A percentile compares a stretch with the other conserved stretches of the same genome.
Evolutionary conservation across 371 early-diverging fungal species (phyloP).

Genomic region (Thermomucor indicae-seudaticae): DNA sequence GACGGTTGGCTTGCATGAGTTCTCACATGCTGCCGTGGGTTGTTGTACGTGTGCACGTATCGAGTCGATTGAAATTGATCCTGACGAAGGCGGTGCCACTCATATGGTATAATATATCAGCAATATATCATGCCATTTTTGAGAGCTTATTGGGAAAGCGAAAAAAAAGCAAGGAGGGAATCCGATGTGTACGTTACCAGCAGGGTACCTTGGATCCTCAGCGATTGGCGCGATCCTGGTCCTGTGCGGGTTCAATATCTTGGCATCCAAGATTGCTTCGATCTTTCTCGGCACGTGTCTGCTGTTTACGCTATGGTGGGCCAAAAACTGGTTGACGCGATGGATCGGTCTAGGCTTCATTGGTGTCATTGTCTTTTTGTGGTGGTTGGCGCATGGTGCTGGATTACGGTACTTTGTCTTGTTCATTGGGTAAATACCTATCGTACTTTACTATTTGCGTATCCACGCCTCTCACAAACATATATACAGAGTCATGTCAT

Average conservation of each 20-base stretch:
- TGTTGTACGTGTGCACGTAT: constrained; percentile 82
- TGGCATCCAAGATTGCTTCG: constrained; percentile 79
- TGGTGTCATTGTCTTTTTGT: constrained; percentile 70
- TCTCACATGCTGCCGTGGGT: constrained; percentile 73
- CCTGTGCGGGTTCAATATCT: constrained; percentile 80
- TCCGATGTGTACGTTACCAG: constrained; percentile 66
- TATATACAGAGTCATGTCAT: constrained; percentile 68
- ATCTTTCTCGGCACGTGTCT: constrained; percentile 77
- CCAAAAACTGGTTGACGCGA: constrained; percentile 81
- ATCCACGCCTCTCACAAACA: neutral
- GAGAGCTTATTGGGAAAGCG: too few relatives aligned
- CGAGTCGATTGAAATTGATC: constrained; percentile 79
- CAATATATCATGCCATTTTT: too few relatives aligned
- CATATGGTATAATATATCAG: constrained; percentile 44
- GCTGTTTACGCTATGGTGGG: constrained; percentile 73
- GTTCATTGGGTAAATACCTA: constrained; percentile 72
- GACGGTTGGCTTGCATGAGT: constrained; percentile 79
- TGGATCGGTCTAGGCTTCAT: constrained; percentile 75
- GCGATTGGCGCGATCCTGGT: constrained; percentile 83
- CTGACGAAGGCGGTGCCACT: constrained; percentile 86
- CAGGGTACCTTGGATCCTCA: constrained; percentile 71
- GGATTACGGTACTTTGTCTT: constrained; percentile 81
- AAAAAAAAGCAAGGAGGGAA: constrained; percentile 54
- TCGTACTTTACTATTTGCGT: neutral
- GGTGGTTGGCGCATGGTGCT: constrained; percentile 67